Evolutionary conservation across 805 yeast genomes (phyloP), one percentile per base, ranked within the genome.

Genomic region (Teunomyces lycoperdinae): DNA sequence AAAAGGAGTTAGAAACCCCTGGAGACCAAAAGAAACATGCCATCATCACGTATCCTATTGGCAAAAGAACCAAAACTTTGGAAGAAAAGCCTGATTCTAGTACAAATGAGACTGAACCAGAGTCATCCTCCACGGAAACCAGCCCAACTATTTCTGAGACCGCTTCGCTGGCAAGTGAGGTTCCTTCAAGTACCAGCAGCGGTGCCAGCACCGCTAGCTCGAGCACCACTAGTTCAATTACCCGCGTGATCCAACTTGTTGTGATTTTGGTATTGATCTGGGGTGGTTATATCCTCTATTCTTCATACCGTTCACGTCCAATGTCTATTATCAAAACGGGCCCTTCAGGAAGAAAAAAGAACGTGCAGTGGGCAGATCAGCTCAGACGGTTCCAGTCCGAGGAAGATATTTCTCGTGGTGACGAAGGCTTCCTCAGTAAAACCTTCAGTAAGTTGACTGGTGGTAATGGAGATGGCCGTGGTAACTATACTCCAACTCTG

Each of bases 301-400:
- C 66, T 7, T 60, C 71, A 5, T 71, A 70, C 58, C 61, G 55
- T 45, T 61, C 75, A 27, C 54, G 67, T 42, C 76, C 77, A 11
- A 60, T 75, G 8, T 71, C 76, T 4, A 73, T 73, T 42, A 72
- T 73, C 55, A 70, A 68, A 46, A 62, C 71, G 5, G 56, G 58
- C 17, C 57, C 69, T 4, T 50, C 67, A 4, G 64, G 66, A 1
- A 66, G 62, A 45, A 72, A 71, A 61, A 73, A 73, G 58, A 73
- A 72, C 44, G 78, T 73, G 11, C 77, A 68, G 58, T 73, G 78
- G 78, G 77, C 77, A 9, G 77, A 73, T 50, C 74, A 71, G 56
- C 55, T 73, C 47, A 56, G 70, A 48, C 58, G 57, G 36, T 65
- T 64, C 49, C 68, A 70, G 49, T 66, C 58, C 35, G 57, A 55